These are phyloP conservation scores for Pulveroboletus ravenelii DNA, from an alignment of 768 basidiomycete species.

Conservation along the genomic window DNA sequence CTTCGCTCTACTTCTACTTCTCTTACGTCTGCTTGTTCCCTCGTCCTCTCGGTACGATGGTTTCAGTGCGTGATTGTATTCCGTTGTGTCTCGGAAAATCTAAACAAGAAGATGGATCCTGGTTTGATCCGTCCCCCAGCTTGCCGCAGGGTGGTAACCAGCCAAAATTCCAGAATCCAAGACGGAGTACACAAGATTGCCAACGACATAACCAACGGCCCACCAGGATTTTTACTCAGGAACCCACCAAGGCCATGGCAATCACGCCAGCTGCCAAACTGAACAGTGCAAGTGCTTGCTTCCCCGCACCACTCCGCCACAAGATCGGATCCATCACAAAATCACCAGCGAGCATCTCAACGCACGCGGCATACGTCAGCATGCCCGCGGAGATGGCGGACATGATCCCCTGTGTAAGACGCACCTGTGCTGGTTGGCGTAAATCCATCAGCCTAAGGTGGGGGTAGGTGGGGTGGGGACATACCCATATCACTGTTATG, in stretches of 20 bases:
- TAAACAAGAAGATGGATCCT: neutral
- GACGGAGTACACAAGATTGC: neutral
- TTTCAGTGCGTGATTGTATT: neutral
- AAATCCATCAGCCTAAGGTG: neutral
- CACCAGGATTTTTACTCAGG: slow-evolving; percentile 1
- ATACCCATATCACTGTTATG: slow-evolving; percentile 28
- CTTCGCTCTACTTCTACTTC: neutral
- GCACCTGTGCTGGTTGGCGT: slow-evolving; percentile 37
- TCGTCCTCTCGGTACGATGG: neutral
- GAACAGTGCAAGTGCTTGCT: slow-evolving; percentile 51
- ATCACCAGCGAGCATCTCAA: slow-evolving; percentile 85
- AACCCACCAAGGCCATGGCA: slow-evolving; percentile 59
- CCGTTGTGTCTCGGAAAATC: slow-evolving; percentile 3
- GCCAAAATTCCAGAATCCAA: neutral
- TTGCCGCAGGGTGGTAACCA: neutral
- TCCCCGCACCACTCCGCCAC: slow-evolving; percentile 35
- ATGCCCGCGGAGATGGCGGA: slow-evolving; percentile 79
- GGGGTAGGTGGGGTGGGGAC: neutral
- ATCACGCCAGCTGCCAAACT: slow-evolving; percentile 59
- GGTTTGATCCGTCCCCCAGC: neutral
- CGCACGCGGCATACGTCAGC: slow-evolving; percentile 78
- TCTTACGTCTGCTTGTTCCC: neutral
- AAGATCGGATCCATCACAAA: slow-evolving; percentile 67
- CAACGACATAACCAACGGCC: neutral
- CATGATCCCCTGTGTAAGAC: slow-evolving; percentile 67